Conservation (phyloP, 1,284 basidiomycete genomes). For the Rhodotorula sp. region DNA sequence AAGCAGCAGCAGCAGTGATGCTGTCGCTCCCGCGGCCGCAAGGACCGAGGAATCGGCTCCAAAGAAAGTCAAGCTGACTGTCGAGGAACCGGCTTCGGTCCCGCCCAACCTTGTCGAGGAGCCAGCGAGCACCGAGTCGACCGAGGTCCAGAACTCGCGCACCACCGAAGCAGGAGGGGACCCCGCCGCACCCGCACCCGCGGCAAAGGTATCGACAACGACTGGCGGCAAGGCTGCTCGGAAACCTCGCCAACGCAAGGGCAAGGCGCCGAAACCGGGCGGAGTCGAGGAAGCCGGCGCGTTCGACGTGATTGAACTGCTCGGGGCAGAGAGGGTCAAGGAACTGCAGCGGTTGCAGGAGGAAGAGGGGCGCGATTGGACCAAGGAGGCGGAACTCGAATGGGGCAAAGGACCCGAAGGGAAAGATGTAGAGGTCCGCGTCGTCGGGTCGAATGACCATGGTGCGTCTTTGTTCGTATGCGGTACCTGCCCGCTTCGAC, state of each 20-base stretch:
- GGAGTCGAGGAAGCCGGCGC: slow-evolving; percentile 67
- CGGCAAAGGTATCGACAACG: background rate
- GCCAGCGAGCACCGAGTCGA: background rate
- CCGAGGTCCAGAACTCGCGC: background rate
- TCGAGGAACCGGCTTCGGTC: slow-evolving; percentile 7
- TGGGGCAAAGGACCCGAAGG: slow-evolving; percentile 38
- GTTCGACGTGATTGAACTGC: slow-evolving; percentile 65
- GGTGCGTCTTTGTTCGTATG: slow-evolving; percentile 53
- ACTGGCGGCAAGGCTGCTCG: slow-evolving; percentile 7
- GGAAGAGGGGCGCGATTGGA: slow-evolving; percentile 58
- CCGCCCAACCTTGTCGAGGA: slow-evolving; percentile 12
- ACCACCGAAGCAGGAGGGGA: background rate
- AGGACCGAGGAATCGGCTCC: background rate
- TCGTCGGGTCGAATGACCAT: slow-evolving; percentile 63
- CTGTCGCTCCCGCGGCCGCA: background rate
- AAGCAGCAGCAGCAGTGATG: too few species aligned
- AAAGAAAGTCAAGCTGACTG: slow-evolving; percentile 19
- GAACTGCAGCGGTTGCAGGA: slow-evolving; percentile 57
- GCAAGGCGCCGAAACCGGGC: slow-evolving; percentile 42
- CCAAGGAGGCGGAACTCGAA: slow-evolving; percentile 53
- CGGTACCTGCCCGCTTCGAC: background rate
- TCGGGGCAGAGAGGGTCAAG: slow-evolving; percentile 63
- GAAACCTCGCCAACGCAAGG: slow-evolving; percentile 27
- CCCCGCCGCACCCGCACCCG: background rate
- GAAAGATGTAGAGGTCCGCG: slow-evolving; percentile 59